A percentile compares a stretch with the other conserved stretches of the same genome.
phyloP scores from a whole-genome alignment of 139 green algal species.

The Pseudopediastrum boryanum region DNA sequence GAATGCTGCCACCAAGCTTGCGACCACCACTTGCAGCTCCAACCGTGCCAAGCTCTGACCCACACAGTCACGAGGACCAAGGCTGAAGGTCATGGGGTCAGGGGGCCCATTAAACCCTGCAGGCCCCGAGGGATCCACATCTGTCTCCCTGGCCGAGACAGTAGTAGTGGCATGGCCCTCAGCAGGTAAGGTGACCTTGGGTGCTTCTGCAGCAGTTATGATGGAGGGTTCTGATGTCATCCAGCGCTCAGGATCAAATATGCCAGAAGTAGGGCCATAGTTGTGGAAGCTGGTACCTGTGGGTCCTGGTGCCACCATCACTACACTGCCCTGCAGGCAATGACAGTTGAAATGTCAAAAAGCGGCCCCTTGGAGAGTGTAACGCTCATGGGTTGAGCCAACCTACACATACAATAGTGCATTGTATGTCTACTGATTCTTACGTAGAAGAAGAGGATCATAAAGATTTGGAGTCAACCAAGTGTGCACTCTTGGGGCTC shows the following conservation, averaged over 20 bases:
- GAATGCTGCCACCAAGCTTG: too few relatives aligned
- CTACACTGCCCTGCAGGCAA: not conserved
- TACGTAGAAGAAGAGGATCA: too few relatives aligned
- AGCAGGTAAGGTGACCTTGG: not conserved
- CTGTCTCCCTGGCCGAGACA: not conserved
- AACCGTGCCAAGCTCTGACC: slow-evolving; percentile 35
- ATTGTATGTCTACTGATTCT: too few relatives aligned
- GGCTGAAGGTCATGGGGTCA: slow-evolving; percentile 20
- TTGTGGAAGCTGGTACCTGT: slow-evolving; percentile 3
- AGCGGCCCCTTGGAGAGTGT: too few relatives aligned
- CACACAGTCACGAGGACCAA: slow-evolving; percentile 42
- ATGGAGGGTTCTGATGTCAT: not conserved
- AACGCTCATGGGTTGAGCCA: too few relatives aligned
- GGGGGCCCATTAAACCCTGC: not conserved
- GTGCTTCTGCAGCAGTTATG: not conserved
- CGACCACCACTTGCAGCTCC: slow-evolving; percentile 33
- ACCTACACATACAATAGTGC: too few relatives aligned
- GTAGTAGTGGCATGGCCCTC: not conserved
- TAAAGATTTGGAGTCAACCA: too few relatives aligned
- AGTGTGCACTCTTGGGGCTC: too few relatives aligned
- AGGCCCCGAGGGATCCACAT: not conserved
- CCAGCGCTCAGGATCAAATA: slow-evolving; percentile 36
- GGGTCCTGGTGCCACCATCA: slow-evolving; percentile 1
- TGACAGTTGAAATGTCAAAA: not conserved
- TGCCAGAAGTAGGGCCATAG: slow-evolving; percentile 28